Percentiles rank a stretch among this genome's conserved stretches.
Conservation (phyloP, 768 basidiomycete species). For the Termitomyces sp. region DNA sequence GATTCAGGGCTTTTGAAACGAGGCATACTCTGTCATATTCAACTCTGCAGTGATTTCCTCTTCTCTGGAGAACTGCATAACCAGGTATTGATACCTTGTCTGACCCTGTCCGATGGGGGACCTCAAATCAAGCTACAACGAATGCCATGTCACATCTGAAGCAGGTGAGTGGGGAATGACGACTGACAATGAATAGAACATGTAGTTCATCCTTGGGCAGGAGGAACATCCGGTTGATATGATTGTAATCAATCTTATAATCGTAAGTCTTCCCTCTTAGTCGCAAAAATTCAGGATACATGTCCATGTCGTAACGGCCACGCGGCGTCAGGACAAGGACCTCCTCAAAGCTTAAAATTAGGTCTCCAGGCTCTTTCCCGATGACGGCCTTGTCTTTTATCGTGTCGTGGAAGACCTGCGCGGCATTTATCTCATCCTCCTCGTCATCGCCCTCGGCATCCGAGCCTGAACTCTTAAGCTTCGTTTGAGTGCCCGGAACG, state of each 20-base stretch:
- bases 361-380: constrained; percentile 84
- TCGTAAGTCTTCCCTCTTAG: constrained; percentile 99
- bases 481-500: constrained; percentile 74
- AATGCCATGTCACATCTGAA: background rate
- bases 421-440: constrained; percentile 81
- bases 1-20: background rate
- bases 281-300: constrained; percentile 92
- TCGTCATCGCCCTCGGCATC: constrained; percentile 70
- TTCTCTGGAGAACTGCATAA: constrained; percentile 96
- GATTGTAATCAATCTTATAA: constrained; percentile 91
- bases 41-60: constrained; percentile 96
- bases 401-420: constrained; percentile 93
- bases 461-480: constrained; percentile 51
- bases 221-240: constrained; percentile 84
- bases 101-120: constrained; percentile 97
- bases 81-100: constrained; percentile 94
- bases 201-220: constrained; percentile 96
- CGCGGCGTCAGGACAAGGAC: constrained; percentile 92
- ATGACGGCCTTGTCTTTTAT: constrained; percentile 97
- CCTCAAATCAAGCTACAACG: constrained; percentile 72
- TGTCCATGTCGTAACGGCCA: constrained; percentile 96
- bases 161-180: background rate
- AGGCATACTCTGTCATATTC: constrained; percentile 82
- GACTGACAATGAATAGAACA: constrained; percentile 85
- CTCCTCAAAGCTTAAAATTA: constrained; percentile 93